phyloP scores from a whole-genome alignment of 768 basidiomycete genomes.

The Candolleomyces efflorescens region DNA sequence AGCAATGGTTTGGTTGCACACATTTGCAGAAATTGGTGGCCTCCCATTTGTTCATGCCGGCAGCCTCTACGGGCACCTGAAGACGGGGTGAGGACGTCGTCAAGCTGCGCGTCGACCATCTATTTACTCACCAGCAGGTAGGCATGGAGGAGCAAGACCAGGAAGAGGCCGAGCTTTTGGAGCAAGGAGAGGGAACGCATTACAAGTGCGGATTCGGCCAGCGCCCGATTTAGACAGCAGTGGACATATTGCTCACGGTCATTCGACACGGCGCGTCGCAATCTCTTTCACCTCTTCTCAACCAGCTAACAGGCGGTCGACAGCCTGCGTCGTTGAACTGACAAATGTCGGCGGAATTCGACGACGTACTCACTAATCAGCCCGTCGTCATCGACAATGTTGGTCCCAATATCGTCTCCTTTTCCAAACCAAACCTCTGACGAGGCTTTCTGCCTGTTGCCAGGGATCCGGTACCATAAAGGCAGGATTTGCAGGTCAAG shows the following conservation, averaged over 20 bases:
- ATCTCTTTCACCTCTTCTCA: constrained; percentile 9
- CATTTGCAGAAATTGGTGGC: constrained; percentile 93
- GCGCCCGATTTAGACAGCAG: background rate
- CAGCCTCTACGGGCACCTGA: constrained; percentile 27
- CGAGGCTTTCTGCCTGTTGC: constrained; percentile 14
- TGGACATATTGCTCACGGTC: constrained; percentile 1
- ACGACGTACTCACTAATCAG: constrained; percentile 95
- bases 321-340: background rate
- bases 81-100: constrained; percentile 11
- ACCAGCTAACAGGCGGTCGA: constrained; percentile 8
- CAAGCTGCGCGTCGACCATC: background rate
- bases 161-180: background rate
- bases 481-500: constrained; percentile 98
- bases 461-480: constrained; percentile 99
- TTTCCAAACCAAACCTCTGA: background rate
- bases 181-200: constrained; percentile 15
- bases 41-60: constrained; percentile 69
- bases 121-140: background rate
- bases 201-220: constrained; percentile 14
- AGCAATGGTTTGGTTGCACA: constrained; percentile 22
- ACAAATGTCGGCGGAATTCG: constrained; percentile 79
- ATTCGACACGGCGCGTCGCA: constrained; percentile 9
- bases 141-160: background rate
- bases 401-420: constrained; percentile 24
- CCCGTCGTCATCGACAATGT: constrained; percentile 99